Evolutionary conservation across 1,284 basidiomycete genomes (phyloP).

Genomic region (Sporisorium graminicola): DNA sequence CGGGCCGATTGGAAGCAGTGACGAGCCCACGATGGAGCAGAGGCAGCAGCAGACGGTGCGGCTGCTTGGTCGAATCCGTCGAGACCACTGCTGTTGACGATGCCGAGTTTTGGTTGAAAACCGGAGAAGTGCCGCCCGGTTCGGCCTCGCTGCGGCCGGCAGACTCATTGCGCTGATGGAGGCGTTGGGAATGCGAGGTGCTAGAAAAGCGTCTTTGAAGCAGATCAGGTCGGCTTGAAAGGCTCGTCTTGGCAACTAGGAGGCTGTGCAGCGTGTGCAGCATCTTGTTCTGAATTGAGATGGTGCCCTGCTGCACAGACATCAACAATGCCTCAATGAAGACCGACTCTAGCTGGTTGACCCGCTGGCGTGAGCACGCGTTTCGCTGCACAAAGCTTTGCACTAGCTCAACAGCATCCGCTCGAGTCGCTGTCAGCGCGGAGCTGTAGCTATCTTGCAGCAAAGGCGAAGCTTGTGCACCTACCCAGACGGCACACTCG

Average conservation of each 20-base stretch:
- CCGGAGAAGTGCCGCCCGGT: background rate
- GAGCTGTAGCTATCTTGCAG: slow-evolving; percentile 4
- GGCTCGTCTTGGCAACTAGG: slow-evolving; percentile 36
- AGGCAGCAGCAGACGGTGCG: slow-evolving; percentile 77
- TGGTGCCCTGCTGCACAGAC: slow-evolving; percentile 74
- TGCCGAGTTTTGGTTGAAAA: slow-evolving; percentile 4
- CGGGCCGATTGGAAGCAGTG: slow-evolving; percentile 77
- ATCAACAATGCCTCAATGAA: slow-evolving; percentile 82
- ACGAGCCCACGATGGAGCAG: slow-evolving; percentile 85
- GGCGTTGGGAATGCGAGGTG: slow-evolving; percentile 12
- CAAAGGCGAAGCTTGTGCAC: slow-evolving; percentile 20
- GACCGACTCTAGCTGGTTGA: slow-evolving; percentile 75
- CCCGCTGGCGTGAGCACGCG: slow-evolving; percentile 76
- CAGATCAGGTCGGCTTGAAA: slow-evolving; percentile 8
- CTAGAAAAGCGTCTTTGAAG: slow-evolving; percentile 19
- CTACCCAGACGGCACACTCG: slow-evolving; percentile 37
- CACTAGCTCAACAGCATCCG: slow-evolving; percentile 82
- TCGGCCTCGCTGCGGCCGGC: slow-evolving; percentile 15
- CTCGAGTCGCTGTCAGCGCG: slow-evolving; percentile 73
- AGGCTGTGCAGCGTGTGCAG: slow-evolving; percentile 89
- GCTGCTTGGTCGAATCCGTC: slow-evolving; percentile 6
- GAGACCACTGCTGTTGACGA: background rate
- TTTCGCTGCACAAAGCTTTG: slow-evolving; percentile 84
- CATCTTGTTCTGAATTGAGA: slow-evolving; percentile 77
- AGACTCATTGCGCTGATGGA: slow-evolving; percentile 29